These are phyloP conservation scores for Spinellus fusiger DNA, from an alignment of 192 early-diverging fungal genomes.

Conservation along the genomic window DNA sequence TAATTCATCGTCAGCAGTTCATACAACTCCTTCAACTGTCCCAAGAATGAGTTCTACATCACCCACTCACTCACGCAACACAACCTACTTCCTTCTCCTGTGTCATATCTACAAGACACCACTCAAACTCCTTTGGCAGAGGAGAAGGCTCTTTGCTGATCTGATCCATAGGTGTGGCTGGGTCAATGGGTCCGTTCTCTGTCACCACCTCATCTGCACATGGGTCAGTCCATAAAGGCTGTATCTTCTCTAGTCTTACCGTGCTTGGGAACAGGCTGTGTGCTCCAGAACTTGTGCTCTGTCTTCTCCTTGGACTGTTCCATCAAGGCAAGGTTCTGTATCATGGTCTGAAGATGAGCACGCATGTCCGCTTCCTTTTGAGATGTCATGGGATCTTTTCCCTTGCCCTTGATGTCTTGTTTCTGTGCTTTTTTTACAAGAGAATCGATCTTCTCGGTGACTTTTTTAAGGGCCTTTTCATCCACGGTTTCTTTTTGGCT, in stretches of 20 bases:
- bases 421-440: conserved; percentile 9
- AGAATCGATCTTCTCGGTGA: no score
- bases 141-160: conserved; percentile 76
- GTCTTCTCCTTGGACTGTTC: conserved; percentile 38
- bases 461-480: conserved; percentile 16
- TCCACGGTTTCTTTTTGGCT: no score
- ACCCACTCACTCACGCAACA: not conserved
- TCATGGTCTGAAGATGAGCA: conserved; percentile 12
- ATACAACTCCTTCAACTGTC: conserved; percentile 81
- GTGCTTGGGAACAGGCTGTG: conserved; percentile 87
- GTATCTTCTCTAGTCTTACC: conserved; percentile 30
- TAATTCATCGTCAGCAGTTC: conserved; percentile 88
- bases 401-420: conserved; percentile 1
- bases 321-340: conserved; percentile 16
- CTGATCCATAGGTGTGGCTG: conserved; percentile 63
- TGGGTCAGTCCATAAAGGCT: not conserved
- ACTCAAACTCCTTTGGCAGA: conserved; percentile 89
- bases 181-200: conserved; percentile 78
- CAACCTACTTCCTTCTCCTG: conserved; percentile 58
- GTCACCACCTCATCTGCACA: conserved; percentile 60
- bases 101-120: conserved; percentile 77
- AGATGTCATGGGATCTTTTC: not conserved
- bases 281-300: conserved; percentile 93
- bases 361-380: conserved; percentile 13
- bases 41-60: not conserved